Base-by-base conservation (phyloP, 768 basidiomycete species). In the Mycena alexandri region DNA sequence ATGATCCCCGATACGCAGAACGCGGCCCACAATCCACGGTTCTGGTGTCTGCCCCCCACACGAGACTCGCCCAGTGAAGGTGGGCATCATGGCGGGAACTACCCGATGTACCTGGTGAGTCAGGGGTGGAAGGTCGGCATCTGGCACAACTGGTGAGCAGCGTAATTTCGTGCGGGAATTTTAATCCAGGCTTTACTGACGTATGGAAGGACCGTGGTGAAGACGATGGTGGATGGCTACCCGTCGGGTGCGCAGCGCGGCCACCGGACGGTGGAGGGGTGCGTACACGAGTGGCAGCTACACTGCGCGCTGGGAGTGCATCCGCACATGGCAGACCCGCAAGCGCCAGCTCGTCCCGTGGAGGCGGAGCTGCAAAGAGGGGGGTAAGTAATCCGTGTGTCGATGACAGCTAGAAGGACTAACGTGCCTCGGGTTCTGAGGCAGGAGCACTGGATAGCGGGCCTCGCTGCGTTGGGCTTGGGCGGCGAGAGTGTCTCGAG, bases 81-180 rank as follows among this genome's bases (percentile, higher is more conserved):
- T 46, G 10, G 10, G 11, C 5, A 13, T 25, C 2, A 22, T 3
- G 21, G 59, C n/a, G 46, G 46, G 9, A 13, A n/a, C 16, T 41
- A n/a, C 2, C 48, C 47, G 2, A 16, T 61, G 21, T 51, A 61
- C 24, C 38, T 56, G 13, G 55, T 56, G 7, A 56, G 41, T 4
- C 42, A 56, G 25, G 55, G 55, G 11, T 22, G 22, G 14, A 25
- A 25, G 55, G 38, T 42, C 13, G 55, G 55, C 1, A 41, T 56
- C 41, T 56, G 55, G 55, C 16, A 53, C 25, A 53, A 33, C 25
- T 53, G 51, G 51, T 53, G n/a, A 53, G 33, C n/a, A n/a, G n/a
- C n/a, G n/a, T n/a, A n/a, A n/a, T n/a, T n/a, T n/a, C n/a, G n/a
- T n/a, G n/a, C n/a, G n/a, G n/a, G n/a, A n/a, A n/a, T n/a, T n/a